These are phyloP conservation scores for Lotus japonicus DNA, from an alignment of 306 rosid genomes.

Conservation along the genomic window DNA sequence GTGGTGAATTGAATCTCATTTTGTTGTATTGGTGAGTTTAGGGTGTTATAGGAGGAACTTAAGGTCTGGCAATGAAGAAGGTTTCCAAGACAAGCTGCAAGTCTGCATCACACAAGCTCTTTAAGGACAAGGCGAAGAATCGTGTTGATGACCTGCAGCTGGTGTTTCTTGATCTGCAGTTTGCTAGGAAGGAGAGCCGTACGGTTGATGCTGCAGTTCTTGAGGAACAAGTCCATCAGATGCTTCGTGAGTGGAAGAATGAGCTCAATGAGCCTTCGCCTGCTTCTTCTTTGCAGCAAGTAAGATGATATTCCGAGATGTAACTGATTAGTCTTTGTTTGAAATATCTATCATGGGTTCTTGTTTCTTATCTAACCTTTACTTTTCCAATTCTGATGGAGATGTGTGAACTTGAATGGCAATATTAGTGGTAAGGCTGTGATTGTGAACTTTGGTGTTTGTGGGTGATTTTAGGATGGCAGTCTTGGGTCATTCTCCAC, in stretches of 20 bases:
- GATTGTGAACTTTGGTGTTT: slow-evolving; percentile 44
- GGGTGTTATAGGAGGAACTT: slow-evolving; percentile 32
- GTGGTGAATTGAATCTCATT: slow-evolving; percentile 17
- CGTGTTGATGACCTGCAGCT: slow-evolving; percentile 93
- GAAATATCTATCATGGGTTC: neutral
- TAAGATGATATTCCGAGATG: slow-evolving; percentile 36
- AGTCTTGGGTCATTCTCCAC: slow-evolving; percentile 96
- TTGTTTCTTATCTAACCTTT: slow-evolving; percentile 1
- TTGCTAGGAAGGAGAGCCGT: slow-evolving; percentile 98
- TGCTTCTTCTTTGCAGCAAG: slow-evolving; percentile 94
- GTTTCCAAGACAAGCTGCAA: slow-evolving; percentile 84
- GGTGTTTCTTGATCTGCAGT: slow-evolving; percentile 79
- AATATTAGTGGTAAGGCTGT: slow-evolving; percentile 27
- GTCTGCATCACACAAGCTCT: slow-evolving; percentile 83
- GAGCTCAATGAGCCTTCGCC: slow-evolving; percentile 97
- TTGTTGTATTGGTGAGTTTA: slow-evolving; percentile 26
- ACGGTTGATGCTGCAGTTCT: slow-evolving; percentile 62
- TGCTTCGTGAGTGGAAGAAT: slow-evolving; percentile 99
- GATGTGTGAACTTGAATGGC: slow-evolving; percentile 7
- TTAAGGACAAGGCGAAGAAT: slow-evolving; percentile 96
- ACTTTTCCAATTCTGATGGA: slow-evolving; percentile 20
- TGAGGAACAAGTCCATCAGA: slow-evolving; percentile 97
- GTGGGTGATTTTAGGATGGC: slow-evolving; percentile 65
- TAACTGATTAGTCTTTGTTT: slow-evolving; percentile 5
- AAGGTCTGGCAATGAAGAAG: slow-evolving; percentile 65